These are phyloP conservation scores for Verticillium tricorpus DNA, from an alignment of 2,329 filamentous ascomycete species.

Conservation along the genomic window DNA sequence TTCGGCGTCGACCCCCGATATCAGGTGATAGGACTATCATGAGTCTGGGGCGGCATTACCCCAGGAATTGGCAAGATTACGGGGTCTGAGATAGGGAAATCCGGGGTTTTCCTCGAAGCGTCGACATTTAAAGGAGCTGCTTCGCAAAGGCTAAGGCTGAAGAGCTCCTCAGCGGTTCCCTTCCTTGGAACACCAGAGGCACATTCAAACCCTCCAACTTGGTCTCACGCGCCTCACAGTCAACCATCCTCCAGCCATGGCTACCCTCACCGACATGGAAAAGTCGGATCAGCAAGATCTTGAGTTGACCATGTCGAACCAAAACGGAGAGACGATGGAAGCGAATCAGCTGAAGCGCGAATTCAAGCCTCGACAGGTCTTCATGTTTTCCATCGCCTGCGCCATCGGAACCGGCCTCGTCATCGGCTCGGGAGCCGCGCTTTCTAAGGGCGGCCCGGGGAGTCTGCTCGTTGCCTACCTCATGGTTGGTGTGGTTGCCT, in stretches of 20 bases:
- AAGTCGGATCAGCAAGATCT: neutral
- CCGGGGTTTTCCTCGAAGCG: too few relatives aligned
- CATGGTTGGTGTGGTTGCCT: conserved; percentile 44
- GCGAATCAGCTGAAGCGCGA: conserved; percentile 5
- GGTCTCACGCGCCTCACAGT: too few relatives aligned
- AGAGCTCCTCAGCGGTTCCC: too few relatives aligned
- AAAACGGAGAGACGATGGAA: neutral
- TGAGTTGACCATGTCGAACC: neutral
- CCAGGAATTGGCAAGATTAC: too few relatives aligned
- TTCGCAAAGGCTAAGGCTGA: too few relatives aligned
- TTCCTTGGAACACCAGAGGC: too few relatives aligned
- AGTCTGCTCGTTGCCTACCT: conserved; percentile 33
- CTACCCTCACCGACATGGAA: neutral
- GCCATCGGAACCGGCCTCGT: conserved; percentile 39
- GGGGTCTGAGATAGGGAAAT: too few relatives aligned
- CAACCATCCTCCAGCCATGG: neutral
- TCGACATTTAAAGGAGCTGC: too few relatives aligned
- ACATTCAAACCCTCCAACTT: too few relatives aligned
- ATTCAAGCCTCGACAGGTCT: conserved; percentile 23
- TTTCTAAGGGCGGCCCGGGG: conserved; percentile 41
- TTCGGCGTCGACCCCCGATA: too few relatives aligned
- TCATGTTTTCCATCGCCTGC: conserved; percentile 33
- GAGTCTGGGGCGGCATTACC: too few relatives aligned
- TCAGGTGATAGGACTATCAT: too few relatives aligned
- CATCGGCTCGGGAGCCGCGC: conserved; percentile 44